phyloP scores from a whole-genome alignment of 768 basidiomycete species.

The Candolleomyces aberdarensis region DNA sequence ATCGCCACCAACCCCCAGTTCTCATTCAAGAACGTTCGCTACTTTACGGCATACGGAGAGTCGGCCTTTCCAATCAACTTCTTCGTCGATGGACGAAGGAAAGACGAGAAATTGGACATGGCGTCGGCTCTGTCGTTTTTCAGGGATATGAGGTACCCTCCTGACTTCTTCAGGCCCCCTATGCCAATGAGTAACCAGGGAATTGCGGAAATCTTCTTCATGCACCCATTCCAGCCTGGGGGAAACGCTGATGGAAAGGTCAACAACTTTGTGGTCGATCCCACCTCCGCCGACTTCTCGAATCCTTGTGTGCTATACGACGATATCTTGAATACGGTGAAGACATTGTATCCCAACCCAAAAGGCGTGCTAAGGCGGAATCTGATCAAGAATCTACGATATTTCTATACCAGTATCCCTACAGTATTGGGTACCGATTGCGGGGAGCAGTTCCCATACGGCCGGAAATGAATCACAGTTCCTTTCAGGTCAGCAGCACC shows the following conservation, averaged over 20 bases:
- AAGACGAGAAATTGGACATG: constrained; percentile 10
- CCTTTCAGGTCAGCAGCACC: too few relatives aligned
- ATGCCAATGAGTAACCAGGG: constrained; percentile 3
- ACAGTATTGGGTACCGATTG: neutral
- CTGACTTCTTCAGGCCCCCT: constrained; percentile 12
- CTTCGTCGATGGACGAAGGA: constrained; percentile 17
- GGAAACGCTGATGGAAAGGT: constrained; percentile 6
- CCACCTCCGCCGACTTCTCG: constrained; percentile 8
- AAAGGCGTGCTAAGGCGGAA: constrained; percentile 9
- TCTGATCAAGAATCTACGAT: constrained; percentile 13
- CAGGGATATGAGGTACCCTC: constrained; percentile 13
- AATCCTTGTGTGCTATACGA: constrained; percentile 12
- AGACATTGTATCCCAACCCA: constrained; percentile 16
- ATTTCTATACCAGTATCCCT: neutral
- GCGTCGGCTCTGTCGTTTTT: constrained; percentile 14
- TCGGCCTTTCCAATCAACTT: constrained; percentile 13
- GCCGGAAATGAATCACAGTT: neutral
- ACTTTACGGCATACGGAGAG: constrained; percentile 13
- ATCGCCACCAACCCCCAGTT: constrained; percentile 18
- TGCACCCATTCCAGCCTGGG: constrained; percentile 14
- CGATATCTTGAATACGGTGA: constrained; percentile 13
- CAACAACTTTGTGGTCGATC: constrained; percentile 13
- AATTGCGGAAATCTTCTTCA: neutral
- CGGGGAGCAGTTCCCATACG: constrained; percentile 11
- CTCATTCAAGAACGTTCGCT: constrained; percentile 10